Base-by-base conservation (phyloP, 148 eudicot genomes). In the Fagopyrum homotropicum region DNA sequence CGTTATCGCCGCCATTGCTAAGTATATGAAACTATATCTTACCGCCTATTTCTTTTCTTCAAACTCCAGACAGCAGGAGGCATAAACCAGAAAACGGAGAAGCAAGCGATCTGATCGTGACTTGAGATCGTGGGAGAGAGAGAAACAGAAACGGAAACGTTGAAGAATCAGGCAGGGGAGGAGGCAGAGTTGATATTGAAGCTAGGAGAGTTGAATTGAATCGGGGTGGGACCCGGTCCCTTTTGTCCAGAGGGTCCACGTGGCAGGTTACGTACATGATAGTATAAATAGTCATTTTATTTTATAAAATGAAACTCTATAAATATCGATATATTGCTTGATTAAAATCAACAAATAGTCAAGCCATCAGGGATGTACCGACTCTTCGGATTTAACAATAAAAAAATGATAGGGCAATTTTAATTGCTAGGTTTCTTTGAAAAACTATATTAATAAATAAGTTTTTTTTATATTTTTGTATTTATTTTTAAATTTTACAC, bases 1-100 rank as follows among this genome's bases (percentile, higher is more conserved):
- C 19, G 75, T 68, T 17, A 84, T 35, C 78, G 73, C 71, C 78
- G 73, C 71, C 80, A 76, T 74, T 16, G 26, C 73, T 15, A 10
- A 30, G 30, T 9, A 6, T 29, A 11, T 63, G 69, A 63, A 30
- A 63, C 11, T 63, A 5, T 30, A 26, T 29, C 44, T 29, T 63
- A 4, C 16, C 8, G 69, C 45, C 1, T 59, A 26, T 19, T 7
- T 8, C 4, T 2, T 26, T 22, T 59, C 12, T 22, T 22, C 35
- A 22, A 59, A 30, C 26, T 59, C 30, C 1, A 4, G 22, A 2
- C 30, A 26, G 12, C 66, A 59, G 66, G 40, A 59, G 4, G 19
- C 10, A 26, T 7, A 9, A 59, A 10, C 12, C 9, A 35, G 3
- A 57, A 30, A 48, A 57, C 7, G 66, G 1, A 57, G 63, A 48